Evolutionary conservation across 1,284 basidiomycete species (phyloP), one percentile per base, ranked within the genome.

Genomic region (Tylopilus orsonianus): DNA sequence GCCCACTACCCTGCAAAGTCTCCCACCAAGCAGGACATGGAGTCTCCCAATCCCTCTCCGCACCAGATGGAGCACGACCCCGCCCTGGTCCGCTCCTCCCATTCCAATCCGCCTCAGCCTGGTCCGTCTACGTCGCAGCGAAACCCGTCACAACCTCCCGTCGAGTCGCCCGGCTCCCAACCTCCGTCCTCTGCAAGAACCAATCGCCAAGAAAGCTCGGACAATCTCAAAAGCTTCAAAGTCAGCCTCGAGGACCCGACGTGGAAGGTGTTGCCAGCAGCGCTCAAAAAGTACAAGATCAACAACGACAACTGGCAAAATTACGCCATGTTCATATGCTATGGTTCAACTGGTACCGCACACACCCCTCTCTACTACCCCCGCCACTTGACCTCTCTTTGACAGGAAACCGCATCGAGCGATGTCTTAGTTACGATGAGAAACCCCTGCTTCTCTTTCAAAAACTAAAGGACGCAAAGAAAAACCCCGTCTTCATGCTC

Each of bases 251-350:
- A 99, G 53, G 97, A 99, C 68, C 96, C 97, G 0, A 97, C 95
- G 47, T 96, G 91, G 87, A 97, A 97, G 64, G 96, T 99, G 14
- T 74, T 99, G 14, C 96, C 97, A 0, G 95, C 96, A 0, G 97
- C 97, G 14, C 75, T 99, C 56, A 97, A 97, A 73, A 98, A 98
- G 71, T 99, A 99, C 72, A 93, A 93, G 66, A 98, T 99, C 71
- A 88, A 95, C 65, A 95, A 95, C 64, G 97, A 99, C 60, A 95
- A 94, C 67, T 99, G 96, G 95, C 88, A 93, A 74, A 89, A 93
- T 62, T 99, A 99, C 73, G 97, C 96, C 20, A 88, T 99, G 81
- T 99, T 99, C 71, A 98, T 99, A 56, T 98, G 95, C 63, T 97
- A 95, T 67, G 95, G 93, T 13, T 86, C 88, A 52, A 80, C 92